phyloP scores from a whole-genome alignment of 2,329 filamentous ascomycete genomes.

The Penicillium concentricum region DNA sequence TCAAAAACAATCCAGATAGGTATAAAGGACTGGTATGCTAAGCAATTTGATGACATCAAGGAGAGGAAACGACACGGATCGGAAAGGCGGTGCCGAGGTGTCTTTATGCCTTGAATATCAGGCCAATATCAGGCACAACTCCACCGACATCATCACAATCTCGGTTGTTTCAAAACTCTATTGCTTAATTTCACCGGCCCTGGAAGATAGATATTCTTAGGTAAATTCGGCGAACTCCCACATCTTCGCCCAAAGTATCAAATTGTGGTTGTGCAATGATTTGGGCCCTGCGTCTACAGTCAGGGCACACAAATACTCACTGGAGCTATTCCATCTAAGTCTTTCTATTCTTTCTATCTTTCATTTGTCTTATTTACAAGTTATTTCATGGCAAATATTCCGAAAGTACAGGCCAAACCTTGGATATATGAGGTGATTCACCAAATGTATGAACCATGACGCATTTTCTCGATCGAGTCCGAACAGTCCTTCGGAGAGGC shows the following conservation, averaged over 20 bases:
- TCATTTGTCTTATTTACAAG: not conserved
- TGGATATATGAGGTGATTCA: not conserved
- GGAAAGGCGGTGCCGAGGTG: not conserved
- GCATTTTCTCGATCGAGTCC: constrained; percentile 17
- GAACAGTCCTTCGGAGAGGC: constrained; percentile 14
- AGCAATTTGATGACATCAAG: not conserved
- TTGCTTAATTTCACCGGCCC: not conserved
- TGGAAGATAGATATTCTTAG: not conserved
- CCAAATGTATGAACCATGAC: constrained; percentile 8
- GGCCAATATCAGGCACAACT: not conserved
- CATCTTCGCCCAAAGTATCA: not conserved
- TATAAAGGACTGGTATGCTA: not conserved
- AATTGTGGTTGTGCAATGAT: not conserved
- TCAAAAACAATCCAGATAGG: not conserved
- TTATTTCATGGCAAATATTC: not conserved
- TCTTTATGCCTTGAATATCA: not conserved
- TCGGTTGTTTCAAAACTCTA: not conserved
- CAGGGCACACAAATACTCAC: too few relatives aligned
- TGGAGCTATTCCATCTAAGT: not conserved
- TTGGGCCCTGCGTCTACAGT: not conserved
- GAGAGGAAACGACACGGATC: not conserved
- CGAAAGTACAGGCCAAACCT: not conserved
- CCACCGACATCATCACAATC: not conserved
- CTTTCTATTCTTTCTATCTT: not conserved
- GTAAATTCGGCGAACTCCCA: not conserved